Evolutionary conservation across 441 rosid species (phyloP).

Genomic region (Populus trichocarpa): DNA sequence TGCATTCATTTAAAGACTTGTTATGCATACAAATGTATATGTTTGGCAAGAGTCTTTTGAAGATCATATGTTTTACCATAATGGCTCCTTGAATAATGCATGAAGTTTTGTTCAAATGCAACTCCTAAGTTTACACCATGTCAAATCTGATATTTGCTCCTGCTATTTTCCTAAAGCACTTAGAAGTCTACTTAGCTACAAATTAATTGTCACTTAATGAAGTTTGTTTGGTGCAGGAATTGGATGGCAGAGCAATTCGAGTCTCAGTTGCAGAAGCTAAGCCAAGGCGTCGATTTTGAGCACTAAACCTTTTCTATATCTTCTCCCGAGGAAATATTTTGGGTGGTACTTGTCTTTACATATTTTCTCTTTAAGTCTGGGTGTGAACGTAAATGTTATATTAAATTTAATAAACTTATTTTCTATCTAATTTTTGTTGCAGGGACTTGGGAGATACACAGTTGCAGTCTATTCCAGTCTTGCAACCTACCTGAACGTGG

Average conservation of each 20-base stretch:
- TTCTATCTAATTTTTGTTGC: constrained; percentile 4
- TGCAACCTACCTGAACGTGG: neutral
- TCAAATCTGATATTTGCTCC: neutral
- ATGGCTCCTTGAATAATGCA: neutral
- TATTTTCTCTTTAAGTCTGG: neutral
- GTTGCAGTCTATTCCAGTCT: constrained; percentile 7
- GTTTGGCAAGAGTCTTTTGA: neutral
- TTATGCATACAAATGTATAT: neutral
- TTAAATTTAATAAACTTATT: neutral
- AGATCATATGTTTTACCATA: neutral
- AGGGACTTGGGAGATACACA: constrained; percentile 13
- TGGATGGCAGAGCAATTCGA: constrained; percentile 83
- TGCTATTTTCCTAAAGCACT: neutral
- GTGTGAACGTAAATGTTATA: neutral
- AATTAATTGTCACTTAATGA: neutral
- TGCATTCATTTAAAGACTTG: neutral
- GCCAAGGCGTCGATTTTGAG: constrained; percentile 82
- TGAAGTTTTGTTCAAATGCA: neutral
- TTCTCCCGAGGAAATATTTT: constrained; percentile 7
- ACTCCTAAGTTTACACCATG: neutral
- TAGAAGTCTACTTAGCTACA: neutral
- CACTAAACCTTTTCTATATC: neutral
- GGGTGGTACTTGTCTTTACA: constrained; percentile 22
- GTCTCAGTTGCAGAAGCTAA: constrained; percentile 81
- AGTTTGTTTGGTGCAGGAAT: constrained; percentile 52